phyloP scores from a whole-genome alignment of 805 yeast genomes.

The Saccharomyces paradoxus region DNA sequence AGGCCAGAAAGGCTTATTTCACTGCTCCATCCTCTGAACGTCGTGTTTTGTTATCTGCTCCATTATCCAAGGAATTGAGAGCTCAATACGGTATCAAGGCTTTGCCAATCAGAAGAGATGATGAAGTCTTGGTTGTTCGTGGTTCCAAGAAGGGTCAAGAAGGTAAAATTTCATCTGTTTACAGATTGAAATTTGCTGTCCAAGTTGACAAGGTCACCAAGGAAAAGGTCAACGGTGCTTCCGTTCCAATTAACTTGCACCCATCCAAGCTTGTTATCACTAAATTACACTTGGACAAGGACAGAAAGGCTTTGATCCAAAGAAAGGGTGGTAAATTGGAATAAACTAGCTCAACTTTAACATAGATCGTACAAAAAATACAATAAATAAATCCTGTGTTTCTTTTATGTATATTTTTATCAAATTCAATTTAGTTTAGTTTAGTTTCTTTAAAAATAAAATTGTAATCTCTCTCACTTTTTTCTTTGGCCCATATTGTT shows the following conservation, averaged over 20 bases:
- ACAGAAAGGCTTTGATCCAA: slow-evolving; percentile 92
- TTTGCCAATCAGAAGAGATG: slow-evolving; percentile 95
- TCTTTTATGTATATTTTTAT: not conserved
- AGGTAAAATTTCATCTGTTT: slow-evolving; percentile 93
- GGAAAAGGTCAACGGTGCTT: slow-evolving; percentile 96
- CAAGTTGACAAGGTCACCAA: slow-evolving; percentile 94
- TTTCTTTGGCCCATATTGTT: not conserved
- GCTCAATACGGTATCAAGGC: slow-evolving; percentile 92
- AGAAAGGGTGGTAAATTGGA: slow-evolving; percentile 97
- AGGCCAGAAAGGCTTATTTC: slow-evolving; percentile 99
- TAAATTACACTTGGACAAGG: slow-evolving; percentile 94
- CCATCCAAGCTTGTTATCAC: slow-evolving; percentile 98
- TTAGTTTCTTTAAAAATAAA: not conserved
- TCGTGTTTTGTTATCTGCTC: slow-evolving; percentile 92
- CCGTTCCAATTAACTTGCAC: slow-evolving; percentile 92
- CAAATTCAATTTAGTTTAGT: not conserved
- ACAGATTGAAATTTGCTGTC: slow-evolving; percentile 94
- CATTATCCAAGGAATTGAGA: slow-evolving; percentile 96
- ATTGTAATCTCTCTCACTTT: not conserved
- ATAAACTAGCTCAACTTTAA: slow-evolving; percentile 37
- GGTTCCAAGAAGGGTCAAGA: slow-evolving; percentile 99
- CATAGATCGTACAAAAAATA: not conserved
- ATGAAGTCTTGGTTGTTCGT: slow-evolving; percentile 90
- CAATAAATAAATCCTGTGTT: not conserved
- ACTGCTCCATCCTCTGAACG: slow-evolving; percentile 91